Base-by-base conservation (phyloP, 768 basidiomycete genomes). In the Exsudoporus frostii region DNA sequence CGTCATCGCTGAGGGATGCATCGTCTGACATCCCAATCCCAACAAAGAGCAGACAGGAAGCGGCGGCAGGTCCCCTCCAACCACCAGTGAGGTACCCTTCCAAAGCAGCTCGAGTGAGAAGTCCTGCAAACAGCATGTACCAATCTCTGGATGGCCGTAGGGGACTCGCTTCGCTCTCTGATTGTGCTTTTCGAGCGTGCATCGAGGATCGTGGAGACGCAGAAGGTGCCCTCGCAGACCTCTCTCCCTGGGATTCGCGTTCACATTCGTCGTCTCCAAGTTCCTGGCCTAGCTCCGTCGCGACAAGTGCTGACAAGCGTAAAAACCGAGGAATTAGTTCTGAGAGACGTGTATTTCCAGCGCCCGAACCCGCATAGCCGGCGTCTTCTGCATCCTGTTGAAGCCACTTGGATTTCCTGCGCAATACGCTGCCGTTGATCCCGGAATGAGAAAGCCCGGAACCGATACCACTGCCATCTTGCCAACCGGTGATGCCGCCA, bases 61-160 rank as follows among this genome's bases (percentile, higher is more conserved):
- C 78, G 6, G 85, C 83, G 36, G 83, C 79, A 1, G 80, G 71
- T 1, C 92, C 90, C 27, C 77, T 79, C 92, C 92, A 95, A 0
- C 87, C 86, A 10, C 83, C 86, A 2, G 83, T 84, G 41, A 93
- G 76, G 64, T 93, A 94, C 0, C 92, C 92, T 63, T 95, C 90
- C 47, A 94, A 70, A 19, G 84, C 87, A 0, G 90, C 90, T n/a
- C 91, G 81, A 6, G 90, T 90, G 27, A 92, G 74, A 22, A 95
- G 73, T 2, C 88, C 85, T 0, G 82, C 81, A 15, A 92, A 75
- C 13, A 95, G 76, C 71, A 86, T 77, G 68, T 92, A 94, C 92
- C 92, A 94, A 57, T 84, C 83, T 24, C 80, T 72, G 25, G 89
- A 85, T 0, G 91, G 91, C 2, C 77, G 75, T 32, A 89, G 67